These are phyloP conservation scores for Hypericum androsaemum DNA, from an alignment of 345 rosid species.

Conservation along the genomic window DNA sequence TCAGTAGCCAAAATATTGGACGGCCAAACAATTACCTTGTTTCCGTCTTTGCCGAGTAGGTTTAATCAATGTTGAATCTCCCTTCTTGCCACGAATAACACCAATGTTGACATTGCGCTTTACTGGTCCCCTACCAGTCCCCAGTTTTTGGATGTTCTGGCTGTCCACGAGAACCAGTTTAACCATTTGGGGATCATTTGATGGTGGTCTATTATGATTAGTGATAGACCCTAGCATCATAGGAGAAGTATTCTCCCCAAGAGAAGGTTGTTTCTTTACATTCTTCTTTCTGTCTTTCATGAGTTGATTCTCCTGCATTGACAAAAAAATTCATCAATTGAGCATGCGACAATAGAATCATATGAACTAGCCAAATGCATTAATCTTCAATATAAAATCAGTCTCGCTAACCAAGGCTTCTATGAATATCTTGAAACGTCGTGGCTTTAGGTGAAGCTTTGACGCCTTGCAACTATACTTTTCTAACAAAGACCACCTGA, in stretches of 20 bases:
- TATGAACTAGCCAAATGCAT: constrained; percentile 14
- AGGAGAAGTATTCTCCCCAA: constrained; percentile 60
- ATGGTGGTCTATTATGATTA: constrained; percentile 56
- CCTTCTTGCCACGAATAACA: constrained; percentile 48
- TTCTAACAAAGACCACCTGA: constrained; percentile 98
- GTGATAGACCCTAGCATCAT: constrained; percentile 41
- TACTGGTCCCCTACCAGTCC: constrained; percentile 55
- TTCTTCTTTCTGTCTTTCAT: constrained; percentile 86
- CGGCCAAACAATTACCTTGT: constrained; percentile 42
- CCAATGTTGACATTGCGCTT: constrained; percentile 54
- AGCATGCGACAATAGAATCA: constrained; percentile 14
- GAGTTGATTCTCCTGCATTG: constrained; percentile 86
- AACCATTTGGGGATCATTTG: constrained; percentile 48
- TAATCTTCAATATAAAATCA: constrained; percentile 9
- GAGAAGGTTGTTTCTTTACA: constrained; percentile 57
- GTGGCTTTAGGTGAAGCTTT: constrained; percentile 94
- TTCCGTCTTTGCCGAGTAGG: constrained; percentile 71
- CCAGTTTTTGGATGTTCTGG: constrained; percentile 70
- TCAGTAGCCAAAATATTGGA: neutral
- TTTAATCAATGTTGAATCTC: constrained; percentile 45
- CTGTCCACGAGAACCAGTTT: constrained; percentile 65
- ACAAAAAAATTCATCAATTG: constrained; percentile 18
- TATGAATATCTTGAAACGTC: constrained; percentile 85
- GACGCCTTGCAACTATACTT: constrained; percentile 98
- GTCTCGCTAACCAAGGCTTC: constrained; percentile 82